Evolutionary conservation across 2,329 filamentous ascomycete species (phyloP).

Genomic region (Neonectria hederae): DNA sequence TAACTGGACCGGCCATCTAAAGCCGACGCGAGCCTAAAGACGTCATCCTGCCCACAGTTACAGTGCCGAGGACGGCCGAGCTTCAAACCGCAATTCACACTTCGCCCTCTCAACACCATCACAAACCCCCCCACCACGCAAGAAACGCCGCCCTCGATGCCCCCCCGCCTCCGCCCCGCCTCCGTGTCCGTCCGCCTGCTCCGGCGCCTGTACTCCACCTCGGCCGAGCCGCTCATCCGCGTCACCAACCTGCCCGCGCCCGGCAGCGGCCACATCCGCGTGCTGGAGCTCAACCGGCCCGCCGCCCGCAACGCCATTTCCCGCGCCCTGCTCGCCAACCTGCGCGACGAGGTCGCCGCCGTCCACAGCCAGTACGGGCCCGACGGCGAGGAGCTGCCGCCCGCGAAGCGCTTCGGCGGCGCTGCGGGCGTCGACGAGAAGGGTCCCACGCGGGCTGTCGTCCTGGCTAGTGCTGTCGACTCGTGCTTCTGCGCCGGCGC

Average conservation of each 20-base stretch:
- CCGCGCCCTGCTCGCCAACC: constrained; percentile 74
- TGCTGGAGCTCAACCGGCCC: constrained; percentile 88
- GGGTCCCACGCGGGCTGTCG: constrained; percentile 78
- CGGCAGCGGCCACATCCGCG: constrained; percentile 82
- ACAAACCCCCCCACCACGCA: constrained; percentile 6
- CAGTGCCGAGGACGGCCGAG: neutral
- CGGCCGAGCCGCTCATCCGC: constrained; percentile 67
- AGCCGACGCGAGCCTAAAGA: constrained; percentile 25
- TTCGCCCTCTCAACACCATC: neutral
- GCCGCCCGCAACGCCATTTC: constrained; percentile 92
- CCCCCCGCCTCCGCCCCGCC: constrained; percentile 43
- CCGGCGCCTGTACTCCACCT: constrained; percentile 55
- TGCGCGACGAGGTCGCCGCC: constrained; percentile 77
- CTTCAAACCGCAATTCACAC: neutral
- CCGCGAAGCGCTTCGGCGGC: constrained; percentile 55
- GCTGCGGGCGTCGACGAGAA: constrained; percentile 55
- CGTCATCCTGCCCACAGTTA: constrained; percentile 15
- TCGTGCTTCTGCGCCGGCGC: constrained; percentile 92
- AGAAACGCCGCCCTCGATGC: constrained; percentile 38
- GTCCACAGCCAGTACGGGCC: constrained; percentile 71
- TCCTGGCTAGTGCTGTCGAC: constrained; percentile 87
- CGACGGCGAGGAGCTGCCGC: constrained; percentile 61
- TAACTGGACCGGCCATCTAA: constrained; percentile 11
- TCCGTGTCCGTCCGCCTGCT: constrained; percentile 34
- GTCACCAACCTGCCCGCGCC: constrained; percentile 80